Conservation (phyloP, 164 flowering plant genomes). For the Tinospora cordifolia region DNA sequence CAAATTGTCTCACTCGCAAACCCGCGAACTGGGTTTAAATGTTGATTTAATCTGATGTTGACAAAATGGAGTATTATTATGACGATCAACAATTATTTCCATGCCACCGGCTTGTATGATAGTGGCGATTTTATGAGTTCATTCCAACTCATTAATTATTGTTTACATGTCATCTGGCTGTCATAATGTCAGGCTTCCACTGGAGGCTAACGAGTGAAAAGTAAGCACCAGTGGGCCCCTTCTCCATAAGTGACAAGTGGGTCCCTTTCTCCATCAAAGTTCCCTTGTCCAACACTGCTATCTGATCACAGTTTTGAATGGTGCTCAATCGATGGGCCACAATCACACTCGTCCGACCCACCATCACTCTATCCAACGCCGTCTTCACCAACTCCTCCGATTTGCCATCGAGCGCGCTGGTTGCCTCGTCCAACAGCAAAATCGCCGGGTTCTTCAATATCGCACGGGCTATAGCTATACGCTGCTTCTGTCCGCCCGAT, state of each 20-base stretch:
- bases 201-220: no score
- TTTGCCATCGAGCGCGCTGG: conserved; percentile 56
- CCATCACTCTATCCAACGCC: conserved; percentile 57
- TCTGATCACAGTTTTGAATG: conserved; percentile 47
- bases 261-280: conserved; percentile 52
- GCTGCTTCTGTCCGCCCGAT: conserved; percentile 16
- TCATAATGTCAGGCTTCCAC: no score
- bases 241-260: conserved; percentile 39
- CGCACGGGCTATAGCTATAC: conserved; percentile 35
- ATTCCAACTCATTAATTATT: no score
- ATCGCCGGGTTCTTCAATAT: conserved; percentile 23
- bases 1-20: no score
- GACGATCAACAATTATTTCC: no score
- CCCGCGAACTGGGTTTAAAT: no score
- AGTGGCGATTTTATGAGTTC: no score
- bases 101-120: no score
- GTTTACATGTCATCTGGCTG: no score
- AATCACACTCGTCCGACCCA: conserved; percentile 54
- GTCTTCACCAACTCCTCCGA: conserved; percentile 58
- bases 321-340: conserved; percentile 65
- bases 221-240: conserved; percentile 39
- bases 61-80: no score
- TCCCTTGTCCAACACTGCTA: conserved; percentile 54
- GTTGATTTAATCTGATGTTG: no score
- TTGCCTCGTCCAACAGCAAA: conserved; percentile 50